Base-by-base conservation (phyloP, 768 basidiomycete species). In the Hebeloma cylindrosporum region DNA sequence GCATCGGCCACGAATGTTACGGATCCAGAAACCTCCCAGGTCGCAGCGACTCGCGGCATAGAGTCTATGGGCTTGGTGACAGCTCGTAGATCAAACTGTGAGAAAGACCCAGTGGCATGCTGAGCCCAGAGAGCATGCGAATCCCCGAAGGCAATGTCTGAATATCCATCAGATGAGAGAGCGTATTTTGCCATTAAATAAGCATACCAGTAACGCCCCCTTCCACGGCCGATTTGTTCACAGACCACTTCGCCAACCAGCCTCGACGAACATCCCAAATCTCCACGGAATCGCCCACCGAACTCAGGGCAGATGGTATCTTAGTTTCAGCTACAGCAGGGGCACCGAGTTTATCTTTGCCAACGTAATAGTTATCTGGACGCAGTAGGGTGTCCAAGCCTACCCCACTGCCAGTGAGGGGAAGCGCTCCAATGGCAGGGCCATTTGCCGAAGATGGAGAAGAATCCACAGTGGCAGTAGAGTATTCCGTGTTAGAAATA, bases 201-300 rank as follows among this genome's bases (percentile, higher is more conserved):
- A 26, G 45, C 49, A 31, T 23, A 90, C 90, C 90, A 9, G 83
- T 83, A 3, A 86, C 80, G 17, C 83, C 82, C 4, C 88, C 85
- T 47, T 92, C 89, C 1, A 68, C 70, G 4, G 77, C 70, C 9
- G 79, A 80, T 10, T 82, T 79, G 16, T 71, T 74, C 8, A 91
- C 76, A 2, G 78, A 75, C 85, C 90, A 93, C 64, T 93, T 93
- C 4, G 86, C 83, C 37, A 92, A 74, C 78, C 85, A 88, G 0
- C 79, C 77, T 35, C 91, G 71, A 42, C 90, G 72, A 1, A 88
- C 86, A 60, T 93, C 90, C 91, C 91, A 93, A 17, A 93, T 83
- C 55, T 92, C 89, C 22, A 90, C 72, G 0, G 80, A 68, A 56
- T 89, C 84, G 2, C 81, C 78, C 20, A 59, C 51, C 2, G 48